Percentiles rank a stretch among this genome's conserved stretches.
phyloP scores from a whole-genome alignment of 177 flowering plant species.

The Vitis hybrid region DNA sequence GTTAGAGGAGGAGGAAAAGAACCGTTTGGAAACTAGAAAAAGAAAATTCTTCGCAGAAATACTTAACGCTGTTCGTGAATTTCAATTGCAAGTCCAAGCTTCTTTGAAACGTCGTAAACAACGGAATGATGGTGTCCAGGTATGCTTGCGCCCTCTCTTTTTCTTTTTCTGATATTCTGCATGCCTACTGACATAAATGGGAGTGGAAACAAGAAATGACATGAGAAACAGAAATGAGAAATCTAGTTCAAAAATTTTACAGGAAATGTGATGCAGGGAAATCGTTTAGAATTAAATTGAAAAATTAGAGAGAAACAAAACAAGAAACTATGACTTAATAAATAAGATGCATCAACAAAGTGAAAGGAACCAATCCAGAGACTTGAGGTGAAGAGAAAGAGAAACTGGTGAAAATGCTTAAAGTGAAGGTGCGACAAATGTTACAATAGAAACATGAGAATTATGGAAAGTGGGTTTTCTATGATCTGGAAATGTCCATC shows the following conservation, averaged over 20 bases:
- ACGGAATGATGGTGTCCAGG: slow-evolving; percentile 93
- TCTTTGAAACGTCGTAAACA: slow-evolving; percentile 80
- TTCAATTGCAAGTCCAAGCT: slow-evolving; percentile 84
- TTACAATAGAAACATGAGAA: not conserved
- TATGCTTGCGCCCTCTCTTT: slow-evolving; percentile 15
- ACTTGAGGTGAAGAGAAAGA: not conserved
- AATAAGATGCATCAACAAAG: not conserved
- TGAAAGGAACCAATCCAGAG: not conserved
- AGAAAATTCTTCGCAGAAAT: slow-evolving; percentile 90
- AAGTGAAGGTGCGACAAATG: too few relatives aligned
- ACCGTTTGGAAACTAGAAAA: slow-evolving; percentile 68
- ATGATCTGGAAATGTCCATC: too few relatives aligned
- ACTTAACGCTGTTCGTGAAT: slow-evolving; percentile 83
- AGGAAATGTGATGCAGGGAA: not conserved
- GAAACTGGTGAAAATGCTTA: not conserved
- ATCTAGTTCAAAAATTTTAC: not conserved
- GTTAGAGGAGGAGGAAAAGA: slow-evolving; percentile 84
- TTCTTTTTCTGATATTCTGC: not conserved
- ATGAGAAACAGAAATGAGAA: not conserved
- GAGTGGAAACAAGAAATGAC: slow-evolving; percentile 1
- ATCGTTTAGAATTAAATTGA: not conserved
- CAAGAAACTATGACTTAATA: not conserved
- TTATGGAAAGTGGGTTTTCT: not conserved
- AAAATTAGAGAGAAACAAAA: not conserved
- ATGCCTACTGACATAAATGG: not conserved